Evolutionary conservation across 1,284 basidiomycete species (phyloP), one percentile per base, ranked within the genome.

Genomic region (Ceratobasidium sp.): DNA sequence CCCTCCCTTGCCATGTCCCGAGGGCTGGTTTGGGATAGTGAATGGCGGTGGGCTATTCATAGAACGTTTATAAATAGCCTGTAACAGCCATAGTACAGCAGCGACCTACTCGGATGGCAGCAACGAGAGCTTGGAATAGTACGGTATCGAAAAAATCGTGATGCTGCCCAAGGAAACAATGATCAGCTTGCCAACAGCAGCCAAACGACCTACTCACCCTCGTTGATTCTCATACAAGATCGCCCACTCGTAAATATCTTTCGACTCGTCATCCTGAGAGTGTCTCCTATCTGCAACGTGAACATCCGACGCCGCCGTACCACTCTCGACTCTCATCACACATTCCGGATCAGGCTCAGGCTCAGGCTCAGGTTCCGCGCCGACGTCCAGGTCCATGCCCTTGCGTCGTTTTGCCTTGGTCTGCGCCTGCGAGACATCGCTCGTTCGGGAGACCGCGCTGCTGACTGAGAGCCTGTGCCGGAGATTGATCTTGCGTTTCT

Each of bases 211-310:
- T 11, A 83, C 85, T 74, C 78, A 92, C 92, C 92, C 92, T 80
- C 92, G 84, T 81, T 94, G 92, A 79, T 94, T 92, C 81, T 93
- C 88, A 77, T 88, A 88, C n/a, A 93, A 78, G 16, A 91, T 81
- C 8, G 90, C 92, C 92, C 92, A 94, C 80, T 86, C 84, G 79
- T 91, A 93, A 8, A 85, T 81, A 78, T 72, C 76, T 48, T 54
- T 61, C 22, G 71, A 58, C 71, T 74, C 71, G n/a, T 74, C 71
- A 46, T 74, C 71, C 13, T 63, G 39, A 9, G 58, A 63, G 27
- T 39, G n/a, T 24, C 59, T 54, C 58, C 41, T 63, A 22, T 74
- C 59, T 46, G 37, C 71, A 34, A 71, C 54, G 53, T 59, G 66
- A 34, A 71, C 66, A 59, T 46, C 66, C 24, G 13, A 13, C 11